These are phyloP conservation scores for Nakazawaea wyomingensis DNA, from an alignment of 805 yeast species.

Conservation along the genomic window DNA sequence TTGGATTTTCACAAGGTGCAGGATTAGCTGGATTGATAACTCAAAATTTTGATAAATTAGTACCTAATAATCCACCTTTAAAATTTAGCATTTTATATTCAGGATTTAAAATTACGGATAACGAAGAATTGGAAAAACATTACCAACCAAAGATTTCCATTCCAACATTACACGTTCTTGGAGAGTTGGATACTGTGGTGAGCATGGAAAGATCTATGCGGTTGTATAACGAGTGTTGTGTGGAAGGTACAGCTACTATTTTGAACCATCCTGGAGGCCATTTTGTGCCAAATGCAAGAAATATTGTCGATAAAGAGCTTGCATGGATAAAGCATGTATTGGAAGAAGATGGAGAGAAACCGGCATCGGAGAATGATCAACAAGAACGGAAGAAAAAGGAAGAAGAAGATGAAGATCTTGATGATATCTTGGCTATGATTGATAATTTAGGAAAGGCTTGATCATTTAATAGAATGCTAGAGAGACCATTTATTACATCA, in stretches of 20 bases:
- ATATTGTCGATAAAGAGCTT: constrained; percentile 25
- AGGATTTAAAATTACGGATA: constrained; percentile 39
- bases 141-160: constrained; percentile 24
- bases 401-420: constrained; percentile 18
- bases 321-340: constrained; percentile 28
- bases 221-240: constrained; percentile 51
- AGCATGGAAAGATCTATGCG: constrained; percentile 63
- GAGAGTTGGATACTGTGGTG: constrained; percentile 84
- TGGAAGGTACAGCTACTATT: constrained; percentile 33
- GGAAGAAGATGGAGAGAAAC: constrained; percentile 5
- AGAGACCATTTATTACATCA: too few relatives aligned
- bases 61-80: constrained; percentile 43
- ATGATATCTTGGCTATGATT: constrained; percentile 20
- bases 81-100: constrained; percentile 75
- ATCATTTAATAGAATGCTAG: too few relatives aligned
- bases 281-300: constrained; percentile 85
- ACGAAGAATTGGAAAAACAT: constrained; percentile 21
- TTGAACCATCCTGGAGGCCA: constrained; percentile 95
- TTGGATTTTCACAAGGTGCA: constrained; percentile 96
- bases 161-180: constrained; percentile 70
- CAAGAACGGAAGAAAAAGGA: too few relatives aligned
- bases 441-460: constrained; percentile 26
- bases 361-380: not conserved
- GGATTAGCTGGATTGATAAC: constrained; percentile 73
- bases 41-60: constrained; percentile 49